Evolutionary conservation across 192 early-diverging fungal genomes (phyloP), one percentile per base, ranked within the genome.

Genomic region (Gonapodya sp.): DNA sequence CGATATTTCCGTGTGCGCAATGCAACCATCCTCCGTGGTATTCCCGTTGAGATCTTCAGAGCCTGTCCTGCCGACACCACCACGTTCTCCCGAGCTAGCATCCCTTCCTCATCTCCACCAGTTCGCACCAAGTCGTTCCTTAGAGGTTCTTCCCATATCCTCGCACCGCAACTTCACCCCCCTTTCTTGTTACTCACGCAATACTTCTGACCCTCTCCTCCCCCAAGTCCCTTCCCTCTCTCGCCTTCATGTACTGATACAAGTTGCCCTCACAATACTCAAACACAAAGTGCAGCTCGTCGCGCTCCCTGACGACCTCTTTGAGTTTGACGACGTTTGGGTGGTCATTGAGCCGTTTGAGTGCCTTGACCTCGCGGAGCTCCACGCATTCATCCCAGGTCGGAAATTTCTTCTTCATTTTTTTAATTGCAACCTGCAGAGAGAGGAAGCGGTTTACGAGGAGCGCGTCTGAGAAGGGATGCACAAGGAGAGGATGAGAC

Each of bases 241-340:
- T 88, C 30, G 92, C 88, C 79, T 93, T 93, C 8, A 95, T 95
- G 78, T 93, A 83, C 84, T 99, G 95, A 84, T 97, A 97, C 46
- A 99, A 85, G 84, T 98, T 97, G 33, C 94, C 95, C 1, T 99
- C 94, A 92, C 97, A 94, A 79, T 92, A 94, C 85, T 99, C 97
- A 85, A 99, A 96, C 0, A 99, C 95, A 83, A 98, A 95, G 81
- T 92, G 92, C 2, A 96, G 91, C 81, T 95, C 94, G 83, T 95
- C 94, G 83, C 92, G 92, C 35, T 92, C 88, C 14, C 95, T 89
- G 82, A 97, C 92, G 36, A 94, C 94, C 36, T 97, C 96, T 36
- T 91, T 88, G 30, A 99, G 87, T 18, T 85, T 88, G 46, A 99
- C 91, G 73, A 99, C 93, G 85, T 97, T 94, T 0, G 91, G 90